phyloP scores from a whole-genome alignment of 208 protist genomes.

The Strigomonas galati region DNA sequence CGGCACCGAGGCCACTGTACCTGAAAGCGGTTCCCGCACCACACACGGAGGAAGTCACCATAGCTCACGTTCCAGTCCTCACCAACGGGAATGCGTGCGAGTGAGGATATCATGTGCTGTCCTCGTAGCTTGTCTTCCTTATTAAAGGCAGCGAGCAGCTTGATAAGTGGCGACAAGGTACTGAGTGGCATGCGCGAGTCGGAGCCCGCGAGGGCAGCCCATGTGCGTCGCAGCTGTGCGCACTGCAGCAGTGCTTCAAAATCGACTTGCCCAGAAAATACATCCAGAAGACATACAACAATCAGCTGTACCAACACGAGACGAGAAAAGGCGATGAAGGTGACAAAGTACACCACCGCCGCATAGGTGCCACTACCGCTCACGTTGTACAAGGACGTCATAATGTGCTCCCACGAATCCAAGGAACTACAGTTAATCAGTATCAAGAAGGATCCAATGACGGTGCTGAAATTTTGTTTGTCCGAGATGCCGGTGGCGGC shows the following conservation, averaged over 20 bases:
- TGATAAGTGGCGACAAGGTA: too few species aligned
- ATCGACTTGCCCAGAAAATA: constrained; percentile 20
- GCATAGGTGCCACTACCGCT: constrained; percentile 13
- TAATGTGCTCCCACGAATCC: constrained; percentile 44
- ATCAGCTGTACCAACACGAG: constrained; percentile 24
- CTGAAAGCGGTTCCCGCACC: constrained; percentile 20
- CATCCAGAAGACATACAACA: constrained; percentile 19
- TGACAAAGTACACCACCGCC: constrained; percentile 34
- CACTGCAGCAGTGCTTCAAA: constrained; percentile 25
- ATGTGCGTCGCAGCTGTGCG: constrained; percentile 23
- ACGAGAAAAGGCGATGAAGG: constrained; percentile 22
- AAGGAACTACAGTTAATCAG: constrained; percentile 54
- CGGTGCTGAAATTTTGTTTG: constrained; percentile 59
- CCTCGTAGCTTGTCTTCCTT: too few species aligned
- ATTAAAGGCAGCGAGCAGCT: too few species aligned
- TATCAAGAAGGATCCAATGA: constrained; percentile 43
- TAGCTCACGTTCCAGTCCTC: constrained; percentile 27
- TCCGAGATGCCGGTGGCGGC: constrained; percentile 23
- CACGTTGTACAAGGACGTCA: constrained; percentile 23
- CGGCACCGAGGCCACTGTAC: constrained; percentile 5
- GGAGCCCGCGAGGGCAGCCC: constrained; percentile 20
- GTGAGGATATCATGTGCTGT: too few species aligned
- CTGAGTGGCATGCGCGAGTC: too few species aligned
- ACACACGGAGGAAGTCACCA: constrained; percentile 29
- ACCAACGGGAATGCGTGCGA: constrained; percentile 22